Evolutionary conservation across 2,329 filamentous ascomycete species (phyloP).

Genomic region (Trichoderma sp.): DNA sequence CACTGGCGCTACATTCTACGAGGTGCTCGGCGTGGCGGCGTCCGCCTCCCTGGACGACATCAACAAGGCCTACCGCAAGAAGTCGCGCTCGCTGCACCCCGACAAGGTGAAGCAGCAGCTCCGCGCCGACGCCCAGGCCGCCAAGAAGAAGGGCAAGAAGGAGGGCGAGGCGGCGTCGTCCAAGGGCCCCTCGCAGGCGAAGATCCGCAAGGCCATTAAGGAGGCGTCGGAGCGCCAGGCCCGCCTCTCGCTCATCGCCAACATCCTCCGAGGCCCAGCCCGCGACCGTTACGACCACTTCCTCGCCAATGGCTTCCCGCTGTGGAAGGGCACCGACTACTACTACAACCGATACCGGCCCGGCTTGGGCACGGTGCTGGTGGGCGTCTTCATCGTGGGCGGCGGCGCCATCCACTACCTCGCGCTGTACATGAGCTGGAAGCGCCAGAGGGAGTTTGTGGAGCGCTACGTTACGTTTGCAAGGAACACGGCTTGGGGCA

Average conservation of each 20-base stretch:
- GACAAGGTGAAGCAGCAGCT: conserved; percentile 93
- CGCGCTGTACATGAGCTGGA: conserved; percentile 83
- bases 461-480: conserved; percentile 91
- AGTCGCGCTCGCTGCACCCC: conserved; percentile 80
- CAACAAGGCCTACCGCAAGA: conserved; percentile 91
- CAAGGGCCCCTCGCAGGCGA: conserved; percentile 72
- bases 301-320: conserved; percentile 87
- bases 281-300: conserved; percentile 95
- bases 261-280: conserved; percentile 79
- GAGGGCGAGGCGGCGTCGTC: conserved; percentile 61
- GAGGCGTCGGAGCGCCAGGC: conserved; percentile 81
- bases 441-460: conserved; percentile 87
- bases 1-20: conserved; percentile 84
- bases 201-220: conserved; percentile 80
- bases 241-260: conserved; percentile 79
- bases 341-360: conserved; percentile 96
- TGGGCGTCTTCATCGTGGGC: conserved; percentile 78
- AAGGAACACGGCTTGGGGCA: conserved; percentile 85
- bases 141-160: conserved; percentile 53
- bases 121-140: conserved; percentile 65
- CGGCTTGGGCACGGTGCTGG: conserved; percentile 80
- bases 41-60: conserved; percentile 83
- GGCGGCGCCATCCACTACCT: conserved; percentile 89
- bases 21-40: conserved; percentile 78
- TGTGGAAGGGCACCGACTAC: conserved; percentile 97